Percentiles rank a stretch among this genome's conserved stretches.
These are phyloP conservation scores for Mercurialis annua DNA, from an alignment of 345 rosid species.

Conservation along the genomic window DNA sequence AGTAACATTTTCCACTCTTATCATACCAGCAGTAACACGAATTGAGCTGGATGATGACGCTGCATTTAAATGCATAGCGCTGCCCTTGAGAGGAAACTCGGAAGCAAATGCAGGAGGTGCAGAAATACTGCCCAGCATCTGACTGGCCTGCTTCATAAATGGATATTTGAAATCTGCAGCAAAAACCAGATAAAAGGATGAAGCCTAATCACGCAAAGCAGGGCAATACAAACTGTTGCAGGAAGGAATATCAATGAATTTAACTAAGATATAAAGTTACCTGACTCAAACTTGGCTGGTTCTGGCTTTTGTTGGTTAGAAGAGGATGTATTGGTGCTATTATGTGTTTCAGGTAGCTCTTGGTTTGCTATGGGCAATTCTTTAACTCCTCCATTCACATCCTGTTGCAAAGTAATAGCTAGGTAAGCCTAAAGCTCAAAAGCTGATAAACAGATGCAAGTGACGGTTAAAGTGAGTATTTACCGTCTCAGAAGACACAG, in stretches of 20 bases:
- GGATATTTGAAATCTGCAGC: slow-evolving; percentile 59
- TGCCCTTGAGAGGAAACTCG: slow-evolving; percentile 66
- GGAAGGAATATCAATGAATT: neutral
- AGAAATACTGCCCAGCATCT: slow-evolving; percentile 66
- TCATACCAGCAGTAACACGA: slow-evolving; percentile 72
- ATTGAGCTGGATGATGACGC: slow-evolving; percentile 69
- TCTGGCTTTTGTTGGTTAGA: slow-evolving; percentile 53
- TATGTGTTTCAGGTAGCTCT: slow-evolving; percentile 28
- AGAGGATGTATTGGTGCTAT: slow-evolving; percentile 45
- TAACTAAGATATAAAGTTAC: slow-evolving; percentile 33
- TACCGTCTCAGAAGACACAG: slow-evolving; percentile 36
- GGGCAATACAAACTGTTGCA: neutral
- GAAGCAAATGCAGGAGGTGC: slow-evolving; percentile 73
- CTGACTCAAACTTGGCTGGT: slow-evolving; percentile 39
- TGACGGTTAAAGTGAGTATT: slow-evolving; percentile 5
- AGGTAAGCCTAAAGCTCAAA: slow-evolving; percentile 6
- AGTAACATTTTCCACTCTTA: slow-evolving; percentile 53
- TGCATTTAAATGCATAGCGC: slow-evolving; percentile 42
- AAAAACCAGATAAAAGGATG: slow-evolving; percentile 11
- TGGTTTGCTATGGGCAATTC: slow-evolving; percentile 33
- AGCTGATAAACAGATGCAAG: neutral
- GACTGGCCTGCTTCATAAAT: slow-evolving; percentile 65
- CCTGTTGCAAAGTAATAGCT: slow-evolving; percentile 32
- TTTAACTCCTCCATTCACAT: slow-evolving; percentile 39
- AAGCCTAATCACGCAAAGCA: neutral